These are phyloP conservation scores for Leccinum pachyderme DNA, from an alignment of 1,284 basidiomycete species.

Conservation along the genomic window DNA sequence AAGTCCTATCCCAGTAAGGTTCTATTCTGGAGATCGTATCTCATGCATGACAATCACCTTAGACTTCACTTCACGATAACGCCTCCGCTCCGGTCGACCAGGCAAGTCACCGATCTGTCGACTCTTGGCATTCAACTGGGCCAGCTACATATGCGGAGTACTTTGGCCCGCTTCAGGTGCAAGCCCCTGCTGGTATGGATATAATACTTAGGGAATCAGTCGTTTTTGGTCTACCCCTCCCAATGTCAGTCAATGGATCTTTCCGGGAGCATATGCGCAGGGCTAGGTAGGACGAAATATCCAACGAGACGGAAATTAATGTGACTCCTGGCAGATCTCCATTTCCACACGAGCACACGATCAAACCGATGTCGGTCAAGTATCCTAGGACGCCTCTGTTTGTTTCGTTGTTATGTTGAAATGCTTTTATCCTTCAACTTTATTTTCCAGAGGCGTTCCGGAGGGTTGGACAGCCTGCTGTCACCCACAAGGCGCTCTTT, in stretches of 20 bases:
- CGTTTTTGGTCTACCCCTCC: no score
- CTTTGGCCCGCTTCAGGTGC: conserved; percentile 11
- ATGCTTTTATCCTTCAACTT: neutral
- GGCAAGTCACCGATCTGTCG: neutral
- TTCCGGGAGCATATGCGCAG: neutral
- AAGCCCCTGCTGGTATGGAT: neutral
- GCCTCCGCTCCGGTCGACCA: conserved; percentile 8
- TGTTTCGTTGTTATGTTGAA: conserved; percentile 3
- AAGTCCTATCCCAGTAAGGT: conserved; percentile 14
- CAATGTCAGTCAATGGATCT: no score
- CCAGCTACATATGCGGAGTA: conserved; percentile 21
- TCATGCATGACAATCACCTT: conserved; percentile 4
- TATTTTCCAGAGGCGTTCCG: conserved; percentile 15
- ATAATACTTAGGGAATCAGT: no score
- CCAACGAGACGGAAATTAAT: neutral
- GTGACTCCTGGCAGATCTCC: conserved; percentile 2
- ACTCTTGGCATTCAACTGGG: neutral
- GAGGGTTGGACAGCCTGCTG: conserved; percentile 23
- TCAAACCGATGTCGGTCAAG: conserved; percentile 16
- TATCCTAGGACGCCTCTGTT: conserved; percentile 20
- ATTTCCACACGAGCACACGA: conserved; percentile 1
- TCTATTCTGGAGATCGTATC: conserved; percentile 5
- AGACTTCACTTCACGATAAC: conserved; percentile 18
- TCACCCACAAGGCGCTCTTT: conserved; percentile 32
- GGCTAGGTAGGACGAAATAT: conserved; percentile 12